Conservation (phyloP, 306 rosid species). For the Medicago lupulina region DNA sequence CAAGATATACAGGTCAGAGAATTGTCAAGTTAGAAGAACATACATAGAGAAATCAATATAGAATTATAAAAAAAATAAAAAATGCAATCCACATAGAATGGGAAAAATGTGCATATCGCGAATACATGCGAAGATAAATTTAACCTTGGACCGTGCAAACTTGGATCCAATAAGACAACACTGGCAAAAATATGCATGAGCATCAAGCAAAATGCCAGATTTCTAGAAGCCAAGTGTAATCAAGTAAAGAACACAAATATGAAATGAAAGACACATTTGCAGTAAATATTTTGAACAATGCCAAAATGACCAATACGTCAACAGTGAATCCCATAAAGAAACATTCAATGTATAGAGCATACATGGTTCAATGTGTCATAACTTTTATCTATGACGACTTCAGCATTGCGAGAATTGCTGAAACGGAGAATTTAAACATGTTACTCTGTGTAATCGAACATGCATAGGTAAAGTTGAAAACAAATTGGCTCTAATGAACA, state of each 20-base stretch:
- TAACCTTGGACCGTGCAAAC: neutral
- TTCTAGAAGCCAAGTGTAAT: constrained; percentile 16
- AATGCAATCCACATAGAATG: too few relatives aligned
- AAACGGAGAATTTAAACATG: constrained; percentile 43
- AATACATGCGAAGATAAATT: neutral
- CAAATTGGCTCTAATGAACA: constrained; percentile 7
- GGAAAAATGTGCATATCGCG: neutral
- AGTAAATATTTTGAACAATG: constrained; percentile 20
- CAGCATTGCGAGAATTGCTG: constrained; percentile 51
- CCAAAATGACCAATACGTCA: constrained; percentile 28
- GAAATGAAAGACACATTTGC: neutral
- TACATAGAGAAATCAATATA: neutral
- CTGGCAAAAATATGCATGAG: constrained; percentile 16
- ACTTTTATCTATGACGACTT: constrained; percentile 47
- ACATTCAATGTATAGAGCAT: constrained; percentile 43
- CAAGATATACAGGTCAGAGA: constrained; percentile 12
- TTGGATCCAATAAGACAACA: constrained; percentile 12
- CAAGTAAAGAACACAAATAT: constrained; percentile 20
- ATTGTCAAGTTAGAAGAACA: constrained; percentile 23
- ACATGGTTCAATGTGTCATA: constrained; percentile 54
- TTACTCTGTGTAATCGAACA: constrained; percentile 38
- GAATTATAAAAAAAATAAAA: constrained; percentile 3
- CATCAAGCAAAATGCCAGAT: constrained; percentile 5
- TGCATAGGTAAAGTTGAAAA: neutral
- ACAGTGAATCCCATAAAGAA: constrained; percentile 17